Evolutionary conservation across 1,284 basidiomycete genomes (phyloP).

Genomic region (Cutaneotrichosporon mucoides): DNA sequence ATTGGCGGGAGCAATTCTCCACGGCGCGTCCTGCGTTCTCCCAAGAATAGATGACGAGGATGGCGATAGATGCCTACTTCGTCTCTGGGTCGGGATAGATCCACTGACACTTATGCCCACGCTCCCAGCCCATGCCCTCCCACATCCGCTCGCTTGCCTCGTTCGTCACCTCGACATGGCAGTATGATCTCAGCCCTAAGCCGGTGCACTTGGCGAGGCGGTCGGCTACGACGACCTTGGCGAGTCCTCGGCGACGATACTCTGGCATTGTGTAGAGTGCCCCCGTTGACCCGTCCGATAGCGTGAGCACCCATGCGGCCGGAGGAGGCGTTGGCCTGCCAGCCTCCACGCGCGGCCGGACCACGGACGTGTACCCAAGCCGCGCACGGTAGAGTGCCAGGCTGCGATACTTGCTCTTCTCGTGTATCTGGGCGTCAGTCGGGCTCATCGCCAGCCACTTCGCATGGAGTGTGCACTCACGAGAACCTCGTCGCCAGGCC

Average conservation of each 20-base stretch:
- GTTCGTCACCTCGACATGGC: conserved; percentile 21
- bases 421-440: conserved; percentile 10
- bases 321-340: not conserved
- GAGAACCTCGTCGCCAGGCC: conserved; percentile 14
- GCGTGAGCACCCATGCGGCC: conserved; percentile 25
- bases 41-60: too few relatives aligned
- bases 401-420: conserved; percentile 8
- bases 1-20: too few relatives aligned
- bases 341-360: not conserved
- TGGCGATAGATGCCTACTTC: too few relatives aligned
- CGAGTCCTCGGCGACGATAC: conserved; percentile 26
- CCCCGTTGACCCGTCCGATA: conserved; percentile 25
- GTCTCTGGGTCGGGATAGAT: not conserved
- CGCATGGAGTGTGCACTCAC: conserved; percentile 9
- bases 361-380: conserved; percentile 15
- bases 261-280: conserved; percentile 25
- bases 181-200: conserved; percentile 6
- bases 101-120: conserved; percentile 20
- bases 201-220: conserved; percentile 7
- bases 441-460: not conserved
- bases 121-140: conserved; percentile 22
- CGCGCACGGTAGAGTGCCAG: conserved; percentile 20
- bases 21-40: too few relatives aligned
- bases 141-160: conserved; percentile 21
- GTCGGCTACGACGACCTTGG: conserved; percentile 19